These are phyloP conservation scores for Kwoniella europaea DNA, from an alignment of 768 basidiomycete species.

Conservation along the genomic window DNA sequence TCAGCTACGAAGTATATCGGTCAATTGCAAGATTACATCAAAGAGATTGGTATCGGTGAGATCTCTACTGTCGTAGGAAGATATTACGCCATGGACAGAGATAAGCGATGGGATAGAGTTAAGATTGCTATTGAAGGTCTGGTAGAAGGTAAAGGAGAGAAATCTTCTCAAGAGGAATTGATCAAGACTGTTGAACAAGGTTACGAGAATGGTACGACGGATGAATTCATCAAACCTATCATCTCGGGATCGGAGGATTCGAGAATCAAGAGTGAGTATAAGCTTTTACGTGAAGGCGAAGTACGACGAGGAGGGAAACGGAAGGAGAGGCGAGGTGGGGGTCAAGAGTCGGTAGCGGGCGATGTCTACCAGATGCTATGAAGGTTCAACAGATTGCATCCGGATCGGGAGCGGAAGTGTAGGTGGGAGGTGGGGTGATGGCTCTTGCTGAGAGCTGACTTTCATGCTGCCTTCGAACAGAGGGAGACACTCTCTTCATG, in stretches of 20 bases:
- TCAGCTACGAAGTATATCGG: constrained; percentile 78
- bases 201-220: constrained; percentile 84
- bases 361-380: too few species aligned
- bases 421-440: constrained; percentile 1
- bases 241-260: constrained; percentile 79
- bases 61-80: constrained; percentile 83
- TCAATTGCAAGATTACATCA: constrained; percentile 76
- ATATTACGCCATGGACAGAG: constrained; percentile 97
- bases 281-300: not conserved
- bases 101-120: constrained; percentile 94
- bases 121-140: constrained; percentile 88
- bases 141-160: constrained; percentile 70
- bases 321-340: too few species aligned
- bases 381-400: not conserved
- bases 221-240: constrained; percentile 95
- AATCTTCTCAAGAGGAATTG: constrained; percentile 63
- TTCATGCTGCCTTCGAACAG: constrained; percentile 59
- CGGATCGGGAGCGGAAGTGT: constrained; percentile 12
- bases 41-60: constrained; percentile 71
- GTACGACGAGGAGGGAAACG: not conserved
- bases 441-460: too few species aligned
- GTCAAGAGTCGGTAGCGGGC: too few species aligned
- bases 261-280: constrained; percentile 72
- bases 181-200: constrained; percentile 72
- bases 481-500: constrained; percentile 86